These are phyloP conservation scores for Mycena floridula DNA, from an alignment of 768 basidiomycete species.

Conservation along the genomic window DNA sequence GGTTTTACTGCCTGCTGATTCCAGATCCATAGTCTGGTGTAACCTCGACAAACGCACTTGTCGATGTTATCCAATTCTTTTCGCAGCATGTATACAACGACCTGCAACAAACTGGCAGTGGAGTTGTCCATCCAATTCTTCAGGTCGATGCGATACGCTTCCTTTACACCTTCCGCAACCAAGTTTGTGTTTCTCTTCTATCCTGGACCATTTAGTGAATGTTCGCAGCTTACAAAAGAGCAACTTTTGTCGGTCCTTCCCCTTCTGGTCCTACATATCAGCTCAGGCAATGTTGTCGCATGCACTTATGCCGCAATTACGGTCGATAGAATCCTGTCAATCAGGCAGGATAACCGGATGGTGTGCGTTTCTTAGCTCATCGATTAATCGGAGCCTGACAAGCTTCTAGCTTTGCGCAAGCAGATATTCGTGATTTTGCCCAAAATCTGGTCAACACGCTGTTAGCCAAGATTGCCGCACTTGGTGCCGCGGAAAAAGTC, in stretches of 20 bases:
- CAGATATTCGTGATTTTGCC: slow-evolving; percentile 84
- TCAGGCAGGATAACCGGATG: slow-evolving; percentile 70
- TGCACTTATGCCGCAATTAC: slow-evolving; percentile 97
- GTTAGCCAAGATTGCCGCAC: slow-evolving; percentile 73
- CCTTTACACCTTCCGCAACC: slow-evolving; percentile 92
- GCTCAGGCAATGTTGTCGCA: slow-evolving; percentile 82
- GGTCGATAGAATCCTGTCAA: slow-evolving; percentile 92
- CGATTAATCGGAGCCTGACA: slow-evolving; percentile 1
- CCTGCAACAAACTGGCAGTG: slow-evolving; percentile 58
- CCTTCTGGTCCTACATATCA: slow-evolving; percentile 74
- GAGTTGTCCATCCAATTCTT: slow-evolving; percentile 78
- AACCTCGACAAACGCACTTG: slow-evolving; percentile 85
- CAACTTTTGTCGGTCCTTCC: slow-evolving; percentile 92
- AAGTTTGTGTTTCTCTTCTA: slow-evolving; percentile 41
- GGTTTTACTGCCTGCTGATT: slow-evolving; percentile 1
- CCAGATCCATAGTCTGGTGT: slow-evolving; percentile 67
- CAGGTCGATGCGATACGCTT: slow-evolving; percentile 97
- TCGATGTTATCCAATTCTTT: slow-evolving; percentile 95
- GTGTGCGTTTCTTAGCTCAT: slow-evolving; percentile 44
- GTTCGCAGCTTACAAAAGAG: slow-evolving; percentile 75
- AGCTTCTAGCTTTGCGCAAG: slow-evolving; percentile 68
- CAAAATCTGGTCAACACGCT: slow-evolving; percentile 64
- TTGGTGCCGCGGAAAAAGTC: slow-evolving; percentile 81
- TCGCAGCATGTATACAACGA: slow-evolving; percentile 87
- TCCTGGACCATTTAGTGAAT: slow-evolving; percentile 1